phyloP scores from a whole-genome alignment of 2,329 filamentous ascomycete species.

The Capronia americana region DNA sequence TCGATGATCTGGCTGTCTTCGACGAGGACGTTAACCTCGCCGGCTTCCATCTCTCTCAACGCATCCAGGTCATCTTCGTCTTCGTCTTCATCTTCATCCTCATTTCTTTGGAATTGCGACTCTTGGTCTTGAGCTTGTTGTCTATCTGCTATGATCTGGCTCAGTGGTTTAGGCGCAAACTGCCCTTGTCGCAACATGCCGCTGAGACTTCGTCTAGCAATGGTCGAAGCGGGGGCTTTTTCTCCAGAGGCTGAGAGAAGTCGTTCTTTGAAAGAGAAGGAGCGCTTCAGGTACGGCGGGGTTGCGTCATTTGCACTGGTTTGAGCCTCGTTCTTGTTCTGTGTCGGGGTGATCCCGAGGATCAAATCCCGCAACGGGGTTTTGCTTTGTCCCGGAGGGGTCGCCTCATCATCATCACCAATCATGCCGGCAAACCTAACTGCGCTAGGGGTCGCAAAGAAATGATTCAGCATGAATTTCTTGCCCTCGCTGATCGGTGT shows the following conservation, averaged over 20 bases:
- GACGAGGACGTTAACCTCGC: conserved; percentile 43
- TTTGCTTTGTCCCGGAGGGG: conserved; percentile 35
- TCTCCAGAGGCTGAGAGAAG: conserved; percentile 35
- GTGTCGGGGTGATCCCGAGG: conserved; percentile 26
- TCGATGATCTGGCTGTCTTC: conserved; percentile 46
- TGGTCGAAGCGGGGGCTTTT: conserved; percentile 21
- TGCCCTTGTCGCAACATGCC: conserved; percentile 21
- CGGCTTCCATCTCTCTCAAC: conserved; percentile 51
- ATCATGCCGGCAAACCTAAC: conserved; percentile 51
- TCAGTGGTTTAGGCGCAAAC: conserved; percentile 30
- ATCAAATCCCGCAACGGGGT: conserved; percentile 34
- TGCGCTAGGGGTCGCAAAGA: conserved; percentile 55
- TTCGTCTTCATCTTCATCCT: conserved; percentile 46
- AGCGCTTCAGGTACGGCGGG: conserved; percentile 38
- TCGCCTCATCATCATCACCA: conserved; percentile 20
- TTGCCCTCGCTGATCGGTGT: conserved; percentile 54
- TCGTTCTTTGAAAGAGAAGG: conserved; percentile 40
- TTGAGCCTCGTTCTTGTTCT: conserved; percentile 2
- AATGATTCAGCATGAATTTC: conserved; percentile 52
- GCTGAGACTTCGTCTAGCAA: conserved; percentile 24
- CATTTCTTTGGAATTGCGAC: background rate
- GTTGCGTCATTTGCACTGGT: conserved; percentile 29
- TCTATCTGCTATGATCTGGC: conserved; percentile 35
- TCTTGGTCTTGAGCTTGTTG: conserved; percentile 18
- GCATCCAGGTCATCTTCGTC: conserved; percentile 53